phyloP scores from a whole-genome alignment of 306 rosid species.

The Fragaria vesca region DNA sequence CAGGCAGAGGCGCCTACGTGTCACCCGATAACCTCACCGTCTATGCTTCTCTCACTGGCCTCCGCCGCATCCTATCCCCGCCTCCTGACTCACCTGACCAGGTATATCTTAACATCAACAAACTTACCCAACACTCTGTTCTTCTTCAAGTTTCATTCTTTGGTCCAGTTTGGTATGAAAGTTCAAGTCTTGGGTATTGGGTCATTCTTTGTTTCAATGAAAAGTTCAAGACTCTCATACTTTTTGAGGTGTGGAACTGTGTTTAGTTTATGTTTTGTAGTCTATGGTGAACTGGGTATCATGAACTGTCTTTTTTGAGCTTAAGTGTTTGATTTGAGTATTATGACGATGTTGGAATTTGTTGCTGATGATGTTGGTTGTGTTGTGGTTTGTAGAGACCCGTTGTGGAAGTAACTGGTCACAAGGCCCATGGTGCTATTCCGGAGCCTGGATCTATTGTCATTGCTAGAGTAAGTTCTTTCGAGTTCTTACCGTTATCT shows the following conservation, averaged over 20 bases:
- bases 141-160: not conserved
- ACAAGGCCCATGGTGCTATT: conserved; percentile 82
- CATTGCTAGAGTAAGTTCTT: conserved; percentile 62
- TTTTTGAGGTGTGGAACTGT: not conserved
- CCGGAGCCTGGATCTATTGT: conserved; percentile 82
- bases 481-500: not conserved
- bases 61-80: conserved; percentile 58
- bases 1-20: conserved; percentile 80
- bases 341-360: not conserved
- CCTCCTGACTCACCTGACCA: conserved; percentile 56
- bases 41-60: conserved; percentile 82
- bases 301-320: not conserved
- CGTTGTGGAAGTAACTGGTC: conserved; percentile 77
- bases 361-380: not conserved
- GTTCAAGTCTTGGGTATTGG: not conserved
- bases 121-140: not conserved
- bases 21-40: conserved; percentile 55
- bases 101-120: conserved; percentile 28
- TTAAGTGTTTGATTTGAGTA: not conserved
- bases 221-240: not conserved
- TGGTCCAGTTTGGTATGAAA: not conserved
- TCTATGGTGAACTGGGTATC: not conserved
- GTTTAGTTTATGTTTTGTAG: not conserved
- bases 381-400: conserved; percentile 51
- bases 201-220: not conserved